Conservation (phyloP, 768 basidiomycete species). For the Crassisporium funariophilum region DNA sequence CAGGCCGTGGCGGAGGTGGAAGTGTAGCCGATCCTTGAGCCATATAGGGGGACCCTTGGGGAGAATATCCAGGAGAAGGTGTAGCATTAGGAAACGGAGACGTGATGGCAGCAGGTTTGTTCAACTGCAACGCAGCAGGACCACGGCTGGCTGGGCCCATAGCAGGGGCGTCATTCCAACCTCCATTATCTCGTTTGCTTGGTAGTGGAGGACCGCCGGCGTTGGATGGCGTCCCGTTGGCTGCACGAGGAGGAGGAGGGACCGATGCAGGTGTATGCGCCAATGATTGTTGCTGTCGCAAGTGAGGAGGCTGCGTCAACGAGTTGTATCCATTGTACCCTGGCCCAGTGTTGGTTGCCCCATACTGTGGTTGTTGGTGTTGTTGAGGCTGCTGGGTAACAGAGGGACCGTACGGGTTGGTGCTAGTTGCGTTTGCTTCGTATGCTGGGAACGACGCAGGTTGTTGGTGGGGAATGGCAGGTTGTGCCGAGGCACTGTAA, state of each 20-base stretch:
- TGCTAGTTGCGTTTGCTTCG: conserved; percentile 24
- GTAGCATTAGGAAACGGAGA: conserved; percentile 84
- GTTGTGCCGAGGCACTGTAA: conserved; percentile 23
- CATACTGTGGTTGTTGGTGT: conserved; percentile 12
- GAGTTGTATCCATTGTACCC: conserved; percentile 31
- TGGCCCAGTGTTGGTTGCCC: conserved; percentile 8
- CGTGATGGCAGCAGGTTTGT: conserved; percentile 74
- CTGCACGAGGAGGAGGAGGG: conserved; percentile 48
- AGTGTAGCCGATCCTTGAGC: conserved; percentile 47
- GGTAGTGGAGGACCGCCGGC: conserved; percentile 44
- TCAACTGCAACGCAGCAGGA: conserved; percentile 47
- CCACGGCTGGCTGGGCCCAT: conserved; percentile 49
- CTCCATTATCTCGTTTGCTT: conserved; percentile 71
- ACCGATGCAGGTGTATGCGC: conserved; percentile 35
- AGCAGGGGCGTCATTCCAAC: conserved; percentile 91
- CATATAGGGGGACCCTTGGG: conserved; percentile 48
- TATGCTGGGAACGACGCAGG: conserved; percentile 23
- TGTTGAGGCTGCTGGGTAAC: conserved; percentile 1
- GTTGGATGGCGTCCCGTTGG: conserved; percentile 29
- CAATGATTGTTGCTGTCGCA: conserved; percentile 35
- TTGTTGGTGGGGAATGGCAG: conserved; percentile 19
- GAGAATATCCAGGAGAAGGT: conserved; percentile 45
- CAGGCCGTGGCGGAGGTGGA: conserved; percentile 68
- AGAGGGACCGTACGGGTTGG: conserved; percentile 13
- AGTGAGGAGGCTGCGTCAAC: conserved; percentile 43